Percentiles rank a stretch among this genome's conserved stretches.
Conservation (phyloP, 352 stramenopile species). For the Labyrinthula sp. region DNA sequence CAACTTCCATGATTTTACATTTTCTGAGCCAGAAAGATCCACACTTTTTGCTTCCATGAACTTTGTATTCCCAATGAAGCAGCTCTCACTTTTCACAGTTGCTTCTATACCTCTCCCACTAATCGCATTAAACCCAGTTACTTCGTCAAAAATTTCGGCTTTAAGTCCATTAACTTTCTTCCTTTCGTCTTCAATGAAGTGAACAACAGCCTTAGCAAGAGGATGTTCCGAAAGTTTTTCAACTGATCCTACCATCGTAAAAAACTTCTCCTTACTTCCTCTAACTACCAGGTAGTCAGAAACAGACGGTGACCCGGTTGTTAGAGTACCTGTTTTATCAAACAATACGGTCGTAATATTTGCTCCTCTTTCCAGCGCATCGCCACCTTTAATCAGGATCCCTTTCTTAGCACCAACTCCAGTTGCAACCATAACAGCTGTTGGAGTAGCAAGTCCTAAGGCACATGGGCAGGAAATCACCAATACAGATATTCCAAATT, state of each 20-base stretch:
- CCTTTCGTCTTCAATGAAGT: conserved; percentile 35
- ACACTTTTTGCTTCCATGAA: conserved; percentile 11
- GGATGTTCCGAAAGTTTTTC: conserved; percentile 80
- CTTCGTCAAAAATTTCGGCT: not conserved
- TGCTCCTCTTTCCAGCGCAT: conserved; percentile 64
- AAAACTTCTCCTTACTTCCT: conserved; percentile 42
- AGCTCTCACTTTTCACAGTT: conserved; percentile 6
- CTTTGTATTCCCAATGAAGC: conserved; percentile 22
- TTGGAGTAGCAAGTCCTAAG: conserved; percentile 87
- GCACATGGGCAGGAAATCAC: conserved; percentile 97
- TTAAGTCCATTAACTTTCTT: conserved; percentile 38
- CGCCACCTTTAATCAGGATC: conserved; percentile 93
- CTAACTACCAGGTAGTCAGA: conserved; percentile 49
- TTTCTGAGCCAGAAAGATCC: conserved; percentile 30
- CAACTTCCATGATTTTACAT: conserved; percentile 31
- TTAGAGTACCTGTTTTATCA: conserved; percentile 98
- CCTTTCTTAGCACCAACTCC: conserved; percentile 80
- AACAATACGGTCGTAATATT: conserved; percentile 86
- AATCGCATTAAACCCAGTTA: conserved; percentile 8
- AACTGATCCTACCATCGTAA: conserved; percentile 50
- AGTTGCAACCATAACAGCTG: conserved; percentile 91
- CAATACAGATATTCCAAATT: conserved; percentile 86
- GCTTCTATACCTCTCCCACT: conserved; percentile 26
- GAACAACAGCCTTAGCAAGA: conserved; percentile 70
- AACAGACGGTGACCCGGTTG: conserved; percentile 60